These are phyloP conservation scores for Mycena polygramma DNA, from an alignment of 768 basidiomycete species.

Conservation along the genomic window DNA sequence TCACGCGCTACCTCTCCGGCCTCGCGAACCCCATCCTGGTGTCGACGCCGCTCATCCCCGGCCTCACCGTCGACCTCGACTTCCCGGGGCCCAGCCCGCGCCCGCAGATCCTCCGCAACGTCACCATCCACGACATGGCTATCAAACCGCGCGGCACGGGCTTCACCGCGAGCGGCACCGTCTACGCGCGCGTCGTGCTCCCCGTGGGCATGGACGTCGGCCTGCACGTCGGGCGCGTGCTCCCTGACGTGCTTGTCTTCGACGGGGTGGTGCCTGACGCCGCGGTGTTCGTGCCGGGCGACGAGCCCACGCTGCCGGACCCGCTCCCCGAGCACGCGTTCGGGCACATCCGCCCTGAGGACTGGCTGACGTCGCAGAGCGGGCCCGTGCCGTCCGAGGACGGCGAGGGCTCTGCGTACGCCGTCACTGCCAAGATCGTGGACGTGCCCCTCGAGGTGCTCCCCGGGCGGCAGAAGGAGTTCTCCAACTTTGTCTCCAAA, in stretches of 20 bases:
- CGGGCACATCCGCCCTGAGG: constrained; percentile 77
- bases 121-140: constrained; percentile 84
- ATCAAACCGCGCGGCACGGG: constrained; percentile 62
- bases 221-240: constrained; percentile 72
- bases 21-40: constrained; percentile 70
- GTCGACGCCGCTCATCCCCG: constrained; percentile 66
- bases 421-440: constrained; percentile 73
- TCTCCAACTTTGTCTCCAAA: constrained; percentile 84
- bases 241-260: constrained; percentile 84
- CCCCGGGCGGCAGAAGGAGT: constrained; percentile 82
- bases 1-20: constrained; percentile 74
- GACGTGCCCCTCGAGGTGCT: constrained; percentile 85
- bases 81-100: constrained; percentile 78
- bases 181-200: constrained; percentile 74
- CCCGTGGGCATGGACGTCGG: constrained; percentile 77
- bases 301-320: constrained; percentile 62
- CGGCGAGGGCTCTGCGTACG: constrained; percentile 66
- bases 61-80: constrained; percentile 56
- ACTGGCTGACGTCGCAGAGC: constrained; percentile 70
- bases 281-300: constrained; percentile 25
- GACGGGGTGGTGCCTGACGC: constrained; percentile 73
- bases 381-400: constrained; percentile 56
- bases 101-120: constrained; percentile 76
- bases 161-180: constrained; percentile 78
- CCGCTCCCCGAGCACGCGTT: constrained; percentile 83